These are phyloP conservation scores for Penicillium pancosmium DNA, from an alignment of 495 filamentous ascomycete species.

Conservation along the genomic window DNA sequence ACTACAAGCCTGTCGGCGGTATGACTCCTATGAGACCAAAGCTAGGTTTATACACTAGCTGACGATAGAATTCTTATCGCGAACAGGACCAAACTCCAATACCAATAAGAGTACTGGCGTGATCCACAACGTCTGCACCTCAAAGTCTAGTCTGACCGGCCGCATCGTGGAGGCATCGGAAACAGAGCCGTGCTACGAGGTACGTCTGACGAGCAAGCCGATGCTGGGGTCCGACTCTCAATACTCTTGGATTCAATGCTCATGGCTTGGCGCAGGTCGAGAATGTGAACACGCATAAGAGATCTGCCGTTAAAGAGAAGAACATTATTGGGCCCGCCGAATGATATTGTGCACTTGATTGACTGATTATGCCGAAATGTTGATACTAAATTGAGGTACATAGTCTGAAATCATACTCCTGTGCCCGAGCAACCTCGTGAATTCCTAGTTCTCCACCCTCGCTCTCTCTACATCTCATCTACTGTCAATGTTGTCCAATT, in stretches of 20 bases:
- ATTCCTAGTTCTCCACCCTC: no score
- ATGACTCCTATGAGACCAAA: slow-evolving; percentile 10
- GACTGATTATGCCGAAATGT: neutral
- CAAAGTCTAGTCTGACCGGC: slow-evolving; percentile 22
- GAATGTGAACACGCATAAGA: slow-evolving; percentile 37
- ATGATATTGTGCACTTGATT: neutral
- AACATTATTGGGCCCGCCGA: slow-evolving; percentile 38
- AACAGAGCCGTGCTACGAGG: slow-evolving; percentile 35
- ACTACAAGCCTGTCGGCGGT: slow-evolving; percentile 43
- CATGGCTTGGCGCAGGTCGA: slow-evolving; percentile 28
- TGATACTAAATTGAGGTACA: neutral
- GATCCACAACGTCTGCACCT: slow-evolving; percentile 30
- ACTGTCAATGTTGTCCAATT: no score
- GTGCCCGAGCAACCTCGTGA: no score
- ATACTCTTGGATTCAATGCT: slow-evolving; percentile 11
- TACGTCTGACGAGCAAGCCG: slow-evolving; percentile 10
- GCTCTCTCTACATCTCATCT: no score
- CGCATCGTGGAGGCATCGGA: slow-evolving; percentile 28
- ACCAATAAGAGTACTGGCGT: slow-evolving; percentile 32
- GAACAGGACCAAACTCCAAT: slow-evolving; percentile 31
- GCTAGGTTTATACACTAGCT: neutral
- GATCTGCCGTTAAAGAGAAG: slow-evolving; percentile 36
- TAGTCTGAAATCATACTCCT: no score
- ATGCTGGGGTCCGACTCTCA: neutral
- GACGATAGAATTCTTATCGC: neutral